These are phyloP conservation scores for Penicillium sp. DNA, from an alignment of 2,329 filamentous ascomycete genomes.

Conservation along the genomic window DNA sequence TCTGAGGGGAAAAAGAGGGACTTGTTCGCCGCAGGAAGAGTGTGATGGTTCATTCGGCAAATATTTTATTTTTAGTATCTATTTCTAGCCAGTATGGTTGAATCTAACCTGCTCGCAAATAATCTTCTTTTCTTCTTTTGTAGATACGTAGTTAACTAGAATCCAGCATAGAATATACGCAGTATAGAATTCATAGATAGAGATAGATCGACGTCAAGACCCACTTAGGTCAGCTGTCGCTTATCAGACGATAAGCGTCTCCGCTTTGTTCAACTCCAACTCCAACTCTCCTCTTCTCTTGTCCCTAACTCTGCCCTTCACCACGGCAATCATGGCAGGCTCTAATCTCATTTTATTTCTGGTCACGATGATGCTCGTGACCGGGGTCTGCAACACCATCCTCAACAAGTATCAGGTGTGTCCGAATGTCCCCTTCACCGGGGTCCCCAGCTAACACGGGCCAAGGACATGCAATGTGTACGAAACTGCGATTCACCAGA, in stretches of 20 bases:
- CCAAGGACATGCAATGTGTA: slow-evolving; percentile 88
- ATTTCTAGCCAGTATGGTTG: background rate
- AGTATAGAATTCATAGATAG: too few relatives aligned
- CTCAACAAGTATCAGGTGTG: slow-evolving; percentile 90
- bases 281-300: slow-evolving; percentile 1
- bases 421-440: slow-evolving; percentile 1
- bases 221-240: slow-evolving; percentile 10
- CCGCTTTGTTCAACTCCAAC: slow-evolving; percentile 10
- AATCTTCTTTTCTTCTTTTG: background rate
- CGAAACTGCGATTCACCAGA: slow-evolving; percentile 72
- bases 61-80: background rate
- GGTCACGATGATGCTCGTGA: slow-evolving; percentile 93
- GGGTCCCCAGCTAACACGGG: slow-evolving; percentile 6
- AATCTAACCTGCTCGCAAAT: background rate
- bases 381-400: slow-evolving; percentile 93
- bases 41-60: slow-evolving; percentile 1
- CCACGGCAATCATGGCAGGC: slow-evolving; percentile 57
- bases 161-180: too few relatives aligned
- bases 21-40: slow-evolving; percentile 3
- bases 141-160: slow-evolving; percentile 2
- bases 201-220: background rate
- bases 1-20: slow-evolving; percentile 15
- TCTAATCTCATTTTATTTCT: slow-evolving; percentile 72
- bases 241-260: slow-evolving; percentile 13
- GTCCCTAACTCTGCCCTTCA: background rate